Evolutionary conservation across 2,329 filamentous ascomycete species (phyloP), one percentile per base, ranked within the genome.

Genomic region (Paraphaeosphaeria minitans): DNA sequence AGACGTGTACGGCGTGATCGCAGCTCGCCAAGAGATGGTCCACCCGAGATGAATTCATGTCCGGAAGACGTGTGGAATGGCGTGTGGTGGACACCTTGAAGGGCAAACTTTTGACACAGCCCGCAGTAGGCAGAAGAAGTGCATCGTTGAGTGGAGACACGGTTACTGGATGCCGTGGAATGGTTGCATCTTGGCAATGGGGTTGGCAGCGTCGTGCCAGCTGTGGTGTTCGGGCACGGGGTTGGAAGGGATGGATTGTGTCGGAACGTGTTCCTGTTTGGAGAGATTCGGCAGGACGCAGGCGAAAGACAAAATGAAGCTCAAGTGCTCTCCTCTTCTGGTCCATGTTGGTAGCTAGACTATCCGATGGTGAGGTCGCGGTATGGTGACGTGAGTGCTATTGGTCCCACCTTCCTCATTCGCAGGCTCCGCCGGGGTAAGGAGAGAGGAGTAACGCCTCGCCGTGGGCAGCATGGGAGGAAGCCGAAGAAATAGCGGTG

Each of bases 321-420:
- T 13, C 10, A 12, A 39, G 35, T 3, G n/a, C 41, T 19, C 19
- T 12, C 16, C 41, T 22, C 41, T 43, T 16, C 8, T 5, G 43
- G n/a, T 27, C 9, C 22, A 27, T 43, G 1, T 13, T 35, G 46
- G 49, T n/a, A n/a, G n/a, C n/a, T n/a, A n/a, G n/a, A n/a, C n/a
- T n/a, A 7, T 41, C 46, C 33, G n/a, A 35, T n/a, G 16, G 24
- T 53, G 27, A 39, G 9, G 21, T 53, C 9, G 14, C 39, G 24
- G 39, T 35, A 19, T 16, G 51, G 29, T 46, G 51, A 46, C 41
- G 51, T n/a, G 51, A 35, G 24, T 45, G 49, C 27, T 43, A 24
- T 35, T 45, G 27, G 51, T 53, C 41, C 3, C 51, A 53, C 51
- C 51, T 53, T 53, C 51, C 51, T 29, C 12, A 45, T 53, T 33